Base-by-base conservation (phyloP, 1,139 yeast species). In the Zygosaccharomyces sapae region DNA sequence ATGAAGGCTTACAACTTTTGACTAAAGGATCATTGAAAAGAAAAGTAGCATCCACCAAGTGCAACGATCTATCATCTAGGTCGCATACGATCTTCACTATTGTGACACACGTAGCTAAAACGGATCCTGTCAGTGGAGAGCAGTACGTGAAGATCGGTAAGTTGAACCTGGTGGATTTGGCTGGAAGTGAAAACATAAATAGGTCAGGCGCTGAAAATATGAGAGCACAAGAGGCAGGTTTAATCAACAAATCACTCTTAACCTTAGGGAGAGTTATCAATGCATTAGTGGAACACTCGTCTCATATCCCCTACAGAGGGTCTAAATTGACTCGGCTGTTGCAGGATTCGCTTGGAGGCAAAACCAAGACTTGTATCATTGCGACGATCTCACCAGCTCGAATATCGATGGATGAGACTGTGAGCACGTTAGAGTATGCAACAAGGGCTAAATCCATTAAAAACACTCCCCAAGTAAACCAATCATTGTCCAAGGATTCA, bases 211-310 rank as follows among this genome's bases (percentile, higher is more conserved):
- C 95, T 0, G 78, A 73, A 45, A 80, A 83, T 60, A 81, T 79
- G 59, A 73, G 94, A 27, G 95, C 95, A 0, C 79, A 86, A 55
- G 96, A 87, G 65, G 96, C 96, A 2, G 96, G 95, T 1, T 78
- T 83, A 58, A 89, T 89, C 45, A 89, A 89, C 65, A 94, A 87
- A 64, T 83, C 92, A 52, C 72, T 89, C 48, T 68, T 88, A 34
- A 83, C 96, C 0, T 73, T 89, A 41, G 97, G 96, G 0, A 71
- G 95, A 46, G 96, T 89, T 1, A 88, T 89, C 35, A 87, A 83
- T 59, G 75, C 86, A 1, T 72, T 88, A 41, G 83, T 79, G 2
- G 84, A 78, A 52, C 72, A 73, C 38, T 70, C 79, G 20, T 68
- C 76, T 5, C 94, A 86, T 66, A 77, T 88, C 13, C 96, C 97